Evolutionary conservation across 805 yeast species (phyloP), one percentile per base, ranked within the genome.

Genomic region (Saccharomycopsis amapae): DNA sequence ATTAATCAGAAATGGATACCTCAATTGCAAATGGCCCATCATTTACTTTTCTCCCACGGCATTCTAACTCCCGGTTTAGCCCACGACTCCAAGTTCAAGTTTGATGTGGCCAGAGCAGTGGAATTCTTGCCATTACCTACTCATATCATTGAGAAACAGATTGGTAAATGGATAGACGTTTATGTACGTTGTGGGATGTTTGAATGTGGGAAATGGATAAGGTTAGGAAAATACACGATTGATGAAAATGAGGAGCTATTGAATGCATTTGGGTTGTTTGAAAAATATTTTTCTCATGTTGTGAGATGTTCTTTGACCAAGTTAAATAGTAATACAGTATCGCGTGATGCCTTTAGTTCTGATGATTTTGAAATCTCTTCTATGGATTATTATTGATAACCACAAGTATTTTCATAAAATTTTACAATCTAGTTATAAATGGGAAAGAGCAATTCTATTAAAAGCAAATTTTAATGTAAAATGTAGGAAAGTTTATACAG

Each of bases 21-120:
- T 46, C 36, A 47, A 32, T 42, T 48, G 50, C 31, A 46, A 34
- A n/a, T 60, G 60, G 22, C 60, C 56, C 7, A 55, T 51, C 32
- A 57, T 38, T 26, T 49, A 12, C 25, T 49, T 12, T 49, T 38
- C 23, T 37, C 41, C 10, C 52, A 49, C 15, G 52, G 52, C 10
- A 45, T 49, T 23, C 15, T 46, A n/a, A 36, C 44, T 24, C 26
- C 36, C 10, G 17, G 22, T 9, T 20, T 35, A n/a, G 10, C 26
- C 10, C 19, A 32, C 24, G 31, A 31, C 17, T 30, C 33, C 20
- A n/a, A 36, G 18, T n/a, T 10, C 4, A 18, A 12, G 6, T 19
- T 23, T 4, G 26, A 24, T 9, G 15, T 13, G 22, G 4, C 24
- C 6, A 4, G 4, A 17, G 10, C 23, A 3, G 10, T 15, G 20